Conservation (phyloP, 2,329 filamentous ascomycete species). For the Aspergillus aculeatinus region DNA sequence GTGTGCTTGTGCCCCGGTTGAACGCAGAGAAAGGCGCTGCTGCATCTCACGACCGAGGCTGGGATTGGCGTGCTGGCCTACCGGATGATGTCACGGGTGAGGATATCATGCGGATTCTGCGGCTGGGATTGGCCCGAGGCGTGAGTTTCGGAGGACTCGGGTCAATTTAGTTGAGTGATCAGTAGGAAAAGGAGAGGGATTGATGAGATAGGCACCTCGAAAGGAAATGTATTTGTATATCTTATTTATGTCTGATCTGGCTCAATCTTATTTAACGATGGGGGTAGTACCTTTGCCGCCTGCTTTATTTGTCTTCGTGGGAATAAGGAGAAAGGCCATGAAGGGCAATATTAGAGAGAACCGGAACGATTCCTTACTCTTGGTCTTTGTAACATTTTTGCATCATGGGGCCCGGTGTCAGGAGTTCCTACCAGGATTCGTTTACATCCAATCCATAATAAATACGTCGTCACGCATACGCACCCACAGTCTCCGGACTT, state of each 20-base stretch:
- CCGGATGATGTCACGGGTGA: conserved; percentile 59
- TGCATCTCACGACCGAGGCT: conserved; percentile 55
- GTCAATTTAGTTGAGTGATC: neutral
- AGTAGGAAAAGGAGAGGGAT: no score
- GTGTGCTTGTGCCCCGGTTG: conserved; percentile 44
- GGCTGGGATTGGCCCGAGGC: conserved; percentile 72
- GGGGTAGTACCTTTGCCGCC: neutral
- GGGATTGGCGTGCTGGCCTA: conserved; percentile 69
- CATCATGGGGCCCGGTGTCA: no score
- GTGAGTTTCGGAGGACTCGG: conserved; percentile 49
- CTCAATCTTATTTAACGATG: neutral
- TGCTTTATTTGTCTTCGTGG: neutral
- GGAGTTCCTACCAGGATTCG: no score
- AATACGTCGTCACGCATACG: no score
- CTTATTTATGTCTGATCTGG: neutral
- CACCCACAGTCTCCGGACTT: no score
- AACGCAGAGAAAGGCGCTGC: conserved; percentile 20
- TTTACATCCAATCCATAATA: no score
- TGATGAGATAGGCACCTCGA: neutral
- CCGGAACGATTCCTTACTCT: no score
- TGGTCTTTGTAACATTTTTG: no score
- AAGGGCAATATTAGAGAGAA: neutral
- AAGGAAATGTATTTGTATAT: neutral
- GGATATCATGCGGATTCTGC: conserved; percentile 70
- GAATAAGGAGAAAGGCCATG: neutral